phyloP scores from a whole-genome alignment of 352 stramenopile species.

The Globisporangium cylindrosporum region DNA sequence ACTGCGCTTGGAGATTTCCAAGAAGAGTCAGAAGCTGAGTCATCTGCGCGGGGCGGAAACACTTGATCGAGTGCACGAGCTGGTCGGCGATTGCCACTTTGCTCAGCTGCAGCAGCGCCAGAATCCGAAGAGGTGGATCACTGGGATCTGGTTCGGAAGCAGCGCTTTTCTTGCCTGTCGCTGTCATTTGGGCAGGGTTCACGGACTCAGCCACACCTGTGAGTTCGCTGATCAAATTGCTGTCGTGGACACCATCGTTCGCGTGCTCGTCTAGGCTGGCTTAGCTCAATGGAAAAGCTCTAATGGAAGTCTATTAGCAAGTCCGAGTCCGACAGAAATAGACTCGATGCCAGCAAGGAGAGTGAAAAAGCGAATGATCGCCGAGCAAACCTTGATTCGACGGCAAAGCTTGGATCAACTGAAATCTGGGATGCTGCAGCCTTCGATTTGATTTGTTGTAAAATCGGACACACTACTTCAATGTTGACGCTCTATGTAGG shows the following conservation, averaged over 20 bases:
- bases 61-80: conserved; percentile 31
- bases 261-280: not conserved
- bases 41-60: conserved; percentile 46
- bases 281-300: not conserved
- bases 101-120: conserved; percentile 38
- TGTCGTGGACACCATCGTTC: not conserved
- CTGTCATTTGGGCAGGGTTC: not conserved
- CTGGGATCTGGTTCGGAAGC: not conserved
- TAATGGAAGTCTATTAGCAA: not conserved
- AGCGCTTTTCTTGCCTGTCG: not conserved
- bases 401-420: too few species aligned
- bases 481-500: too few species aligned
- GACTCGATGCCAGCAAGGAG: not conserved
- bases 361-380: not conserved
- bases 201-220: not conserved
- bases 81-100: conserved; percentile 33
- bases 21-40: conserved; percentile 32
- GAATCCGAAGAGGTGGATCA: conserved; percentile 21
- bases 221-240: not conserved
- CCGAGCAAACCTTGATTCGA: not conserved
- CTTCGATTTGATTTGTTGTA: too few species aligned
- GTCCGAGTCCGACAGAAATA: not conserved
- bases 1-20: conserved; percentile 17
- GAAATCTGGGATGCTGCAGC: too few species aligned
- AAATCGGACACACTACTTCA: too few species aligned